phyloP scores from a whole-genome alignment of 495 filamentous ascomycete genomes.

The Wilcoxina mikolae region DNA sequence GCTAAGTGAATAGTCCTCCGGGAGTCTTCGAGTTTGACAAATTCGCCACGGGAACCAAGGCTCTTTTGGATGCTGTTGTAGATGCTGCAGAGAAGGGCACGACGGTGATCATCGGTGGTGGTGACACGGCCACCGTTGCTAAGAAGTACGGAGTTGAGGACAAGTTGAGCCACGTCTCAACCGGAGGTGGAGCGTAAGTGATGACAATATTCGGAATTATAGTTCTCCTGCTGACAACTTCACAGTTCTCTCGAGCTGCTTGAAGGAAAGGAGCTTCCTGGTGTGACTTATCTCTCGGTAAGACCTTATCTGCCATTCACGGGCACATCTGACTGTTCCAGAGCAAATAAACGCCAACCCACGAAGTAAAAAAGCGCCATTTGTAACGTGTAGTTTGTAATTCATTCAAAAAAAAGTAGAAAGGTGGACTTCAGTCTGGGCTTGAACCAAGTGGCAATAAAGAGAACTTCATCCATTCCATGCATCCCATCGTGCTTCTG shows the following conservation, averaged over 20 bases:
- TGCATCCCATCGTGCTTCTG: too few species aligned
- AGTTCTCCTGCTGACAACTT: not conserved
- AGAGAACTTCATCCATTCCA: too few species aligned
- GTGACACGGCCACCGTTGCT: constrained; percentile 94
- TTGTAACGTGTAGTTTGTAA: not conserved
- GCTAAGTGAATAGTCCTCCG: constrained; percentile 42
- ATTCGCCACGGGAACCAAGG: constrained; percentile 83
- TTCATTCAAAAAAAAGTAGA: too few species aligned
- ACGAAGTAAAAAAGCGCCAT: not conserved
- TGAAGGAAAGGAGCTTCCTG: constrained; percentile 93
- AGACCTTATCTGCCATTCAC: constrained; percentile 33
- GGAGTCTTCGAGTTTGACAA: constrained; percentile 95
- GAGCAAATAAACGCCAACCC: constrained; percentile 19
- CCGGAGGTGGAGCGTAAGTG: constrained; percentile 66
- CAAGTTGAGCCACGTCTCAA: constrained; percentile 96
- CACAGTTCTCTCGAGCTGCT: constrained; percentile 67
- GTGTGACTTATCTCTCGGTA: constrained; percentile 87
- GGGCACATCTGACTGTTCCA: constrained; percentile 9
- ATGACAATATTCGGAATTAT: constrained; percentile 6
- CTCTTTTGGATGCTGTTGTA: constrained; percentile 73
- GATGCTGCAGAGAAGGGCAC: constrained; percentile 60
- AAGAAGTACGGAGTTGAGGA: constrained; percentile 92
- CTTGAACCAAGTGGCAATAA: too few species aligned
- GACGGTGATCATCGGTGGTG: constrained; percentile 95
- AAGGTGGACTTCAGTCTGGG: too few species aligned